Evolutionary conservation across 169 alveolate species (phyloP), one percentile per base, ranked within the genome.

Genomic region (Plasmodium yoelii): DNA sequence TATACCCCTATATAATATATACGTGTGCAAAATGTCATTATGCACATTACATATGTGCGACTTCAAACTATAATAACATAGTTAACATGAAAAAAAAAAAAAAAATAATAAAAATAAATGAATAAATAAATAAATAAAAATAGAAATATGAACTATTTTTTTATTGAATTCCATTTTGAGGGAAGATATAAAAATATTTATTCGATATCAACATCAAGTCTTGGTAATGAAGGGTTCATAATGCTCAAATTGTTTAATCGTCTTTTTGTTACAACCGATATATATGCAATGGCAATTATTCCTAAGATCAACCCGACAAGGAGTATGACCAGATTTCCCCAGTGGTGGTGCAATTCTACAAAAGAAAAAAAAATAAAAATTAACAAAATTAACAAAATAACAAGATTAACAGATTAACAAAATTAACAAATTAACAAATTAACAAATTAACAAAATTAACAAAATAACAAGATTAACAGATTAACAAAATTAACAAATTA

Each of bases 261-360:
- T 60, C 91, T 72, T 53, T 70, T 86, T 26, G 91, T 86, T 18
- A 86, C 70, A 9, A 86, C 59, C 51, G 91, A 69, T 57, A 86
- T 86, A 56, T 86, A 86, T 22, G 63, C 87, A 86, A 86, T 68
- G 67, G 91, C 91, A 57, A 70, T 26, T 18, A 86, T 61, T 8
- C 91, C 91, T 55, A 86, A 34, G 56, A 86, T 42, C 18, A 86
- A 70, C 18, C 91, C 91, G 19, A 86, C 63, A 24, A 86, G 46
- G 5, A 86, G 87, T 39, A 86, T 34, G 47, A 86, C 26, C 15
- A 86, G 44, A 55, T 86, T 86, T 34, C 67, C 26, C 91, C 87
- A 69, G 24, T 86, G 86, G 44, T 86, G 46, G 8, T 86, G 87
- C 39, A 86, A n/a, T 26, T 86, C 91, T 86, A 15, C 42, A 60